Evolutionary conservation across 2,329 filamentous ascomycete genomes (phyloP), one percentile per base, ranked within the genome.

Genomic region (Apiospora kogelbergensis): DNA sequence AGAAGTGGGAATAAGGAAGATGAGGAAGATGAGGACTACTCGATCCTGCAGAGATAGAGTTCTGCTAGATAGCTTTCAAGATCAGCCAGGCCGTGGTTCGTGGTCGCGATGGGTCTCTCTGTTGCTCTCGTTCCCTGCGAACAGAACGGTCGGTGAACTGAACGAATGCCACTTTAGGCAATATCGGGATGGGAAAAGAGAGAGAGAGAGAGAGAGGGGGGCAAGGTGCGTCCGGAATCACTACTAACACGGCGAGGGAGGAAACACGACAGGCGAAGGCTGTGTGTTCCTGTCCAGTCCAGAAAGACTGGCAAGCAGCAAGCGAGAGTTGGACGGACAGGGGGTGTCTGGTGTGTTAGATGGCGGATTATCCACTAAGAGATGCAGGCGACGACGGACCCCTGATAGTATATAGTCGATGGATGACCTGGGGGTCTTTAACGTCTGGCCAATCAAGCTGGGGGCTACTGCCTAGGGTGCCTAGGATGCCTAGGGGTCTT

Each of bases 141-240:
- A 57, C 48, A 9, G 20, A 10, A 42, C 13, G 40, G 40, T 42
- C 40, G 40, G 40, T 42, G 40, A 42, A 42, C 40, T 42, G 40
- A 42, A 42, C 40, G 30, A 60, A 37, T 37, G 15, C 30, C 53
- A 60, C 53, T 60, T 60, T 60, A 37, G 53, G 53, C 30, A 37
- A 60, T 37, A 37, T 20, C 48, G 10, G 48, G 48, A 45, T 37
- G 22, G 24, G 17, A 53, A 63, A 63, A 46, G 17, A 53, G 57
- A 63, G 44, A 69, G 67, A 69, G 66, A 69, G 44, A 66, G 70
- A 46, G 57, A 68, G 63, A 37, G 22, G 20, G 63, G 26, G 44
- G n/a, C 42, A 15, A 22, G 63, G 26, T 22, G 30, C 24, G 37
- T 30, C 45, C 67, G 30, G 44, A 15, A 44, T 37, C 33, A 67